Conservation (phyloP, 2,329 filamentous ascomycete species). For the Gnomoniopsis smithogilvyi region DNA sequence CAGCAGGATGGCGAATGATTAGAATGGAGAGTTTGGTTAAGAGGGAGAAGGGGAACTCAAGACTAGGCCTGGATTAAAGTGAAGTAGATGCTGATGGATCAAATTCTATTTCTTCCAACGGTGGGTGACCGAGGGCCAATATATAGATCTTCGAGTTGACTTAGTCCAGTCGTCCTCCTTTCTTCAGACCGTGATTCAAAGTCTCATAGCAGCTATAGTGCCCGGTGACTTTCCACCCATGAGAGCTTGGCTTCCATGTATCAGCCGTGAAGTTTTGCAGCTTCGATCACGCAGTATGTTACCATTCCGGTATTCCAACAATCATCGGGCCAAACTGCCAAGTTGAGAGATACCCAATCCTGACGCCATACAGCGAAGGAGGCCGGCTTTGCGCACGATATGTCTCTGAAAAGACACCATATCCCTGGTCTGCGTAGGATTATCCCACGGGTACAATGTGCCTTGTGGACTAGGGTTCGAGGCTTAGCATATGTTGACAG, state of each 20-base stretch:
- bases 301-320: neutral
- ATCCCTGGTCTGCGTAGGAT: neutral
- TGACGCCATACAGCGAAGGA: neutral
- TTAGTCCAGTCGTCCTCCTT: neutral
- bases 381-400: neutral
- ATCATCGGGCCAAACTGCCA: constrained; percentile 15
- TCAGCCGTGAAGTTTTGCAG: neutral
- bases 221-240: neutral
- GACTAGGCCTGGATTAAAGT: neutral
- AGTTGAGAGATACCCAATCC: neutral
- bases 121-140: neutral
- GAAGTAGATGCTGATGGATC: constrained; percentile 3
- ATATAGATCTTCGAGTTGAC: constrained; percentile 6
- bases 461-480: neutral
- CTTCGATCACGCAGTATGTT: neutral
- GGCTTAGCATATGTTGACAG: constrained; percentile 3
- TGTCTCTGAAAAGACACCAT: neutral
- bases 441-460: neutral
- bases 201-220: neutral
- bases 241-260: neutral
- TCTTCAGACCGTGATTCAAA: neutral
- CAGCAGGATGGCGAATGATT: constrained; percentile 2
- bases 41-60: neutral
- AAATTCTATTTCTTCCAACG: neutral
- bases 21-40: neutral